Evolutionary conservation across 2,329 filamentous ascomycete species (phyloP), one percentile per base, ranked within the genome.

Genomic region (Clathrospora elynae): DNA sequence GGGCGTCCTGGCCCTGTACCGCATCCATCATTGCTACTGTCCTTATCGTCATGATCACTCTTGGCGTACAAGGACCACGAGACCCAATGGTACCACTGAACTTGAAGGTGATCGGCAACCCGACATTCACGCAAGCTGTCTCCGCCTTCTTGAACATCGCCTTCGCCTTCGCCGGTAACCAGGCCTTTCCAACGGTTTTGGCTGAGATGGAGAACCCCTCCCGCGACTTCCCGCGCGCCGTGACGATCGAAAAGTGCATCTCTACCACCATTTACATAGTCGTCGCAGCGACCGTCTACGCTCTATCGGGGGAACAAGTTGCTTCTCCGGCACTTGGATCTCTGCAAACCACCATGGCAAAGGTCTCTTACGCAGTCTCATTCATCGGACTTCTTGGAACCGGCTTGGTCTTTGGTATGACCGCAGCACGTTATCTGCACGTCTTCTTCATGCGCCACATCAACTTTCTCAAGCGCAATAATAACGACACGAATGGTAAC

Each of bases 111-210:
- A 53, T 58, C 22, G 59, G 57, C 10, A 55, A 28, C 25, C 59
- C 57, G 3, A 57, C 41, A 2, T 61, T 64, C 24, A 56, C 48
- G 2, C 42, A 62, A 42, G 56, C 56, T 6, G 47, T 53, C n/a
- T 47, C 51, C 3, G 56, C 58, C 1, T 58, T 62, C 32, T 52
- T 63, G 31, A 63, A 63, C 37, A 61, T 62, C 25, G 58, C 55
- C 2, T 63, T 63, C 38, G 55, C 60, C 5, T 63, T 56, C 20
- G 48, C 58, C 3, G 60, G 60, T n/a, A 62, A 61, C 26, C 60
- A 63, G 32, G 59, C 60, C 2, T 63, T 63, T 4, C 57, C 57
- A 1, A 62, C 59, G 2, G 59, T 64, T 11, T 42, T 64, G 10
- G 55, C 52, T 4, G 59, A 64, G 12, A 62, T 64, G 60, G 51